These are phyloP conservation scores for Cryptosporidium viatorum DNA, from an alignment of 169 alveolate genomes.

Conservation along the genomic window DNA sequence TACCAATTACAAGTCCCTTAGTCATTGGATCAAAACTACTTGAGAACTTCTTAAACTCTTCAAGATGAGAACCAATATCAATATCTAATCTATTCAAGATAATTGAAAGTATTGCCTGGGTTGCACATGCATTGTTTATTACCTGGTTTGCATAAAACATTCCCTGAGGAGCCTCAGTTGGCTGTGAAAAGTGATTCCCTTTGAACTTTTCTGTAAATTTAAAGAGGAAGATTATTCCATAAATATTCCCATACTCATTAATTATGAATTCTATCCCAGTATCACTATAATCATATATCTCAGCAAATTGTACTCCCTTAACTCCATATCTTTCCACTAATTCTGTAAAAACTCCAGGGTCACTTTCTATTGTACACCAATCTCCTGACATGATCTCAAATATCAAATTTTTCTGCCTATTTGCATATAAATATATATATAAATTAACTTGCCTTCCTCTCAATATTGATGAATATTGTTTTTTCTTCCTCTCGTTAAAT, in stretches of 20 bases:
- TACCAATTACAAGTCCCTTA: constrained; percentile 88
- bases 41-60: constrained; percentile 85
- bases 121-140: constrained; percentile 94
- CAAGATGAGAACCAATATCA: constrained; percentile 89
- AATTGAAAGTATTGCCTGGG: constrained; percentile 91
- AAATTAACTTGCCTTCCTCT: neutral
- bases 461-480: neutral
- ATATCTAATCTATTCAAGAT: constrained; percentile 84
- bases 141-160: constrained; percentile 91
- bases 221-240: constrained; percentile 91
- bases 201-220: constrained; percentile 84
- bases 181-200: constrained; percentile 1
- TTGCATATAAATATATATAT: neutral
- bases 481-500: neutral
- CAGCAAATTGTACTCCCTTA: constrained; percentile 90
- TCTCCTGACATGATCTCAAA: constrained; percentile 76
- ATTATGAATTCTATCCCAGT: constrained; percentile 76
- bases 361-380: constrained; percentile 94
- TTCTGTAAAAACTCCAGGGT: constrained; percentile 95
- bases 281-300: constrained; percentile 87
- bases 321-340: constrained; percentile 90
- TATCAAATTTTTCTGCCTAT: neutral
- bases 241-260: constrained; percentile 78
- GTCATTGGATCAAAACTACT: constrained; percentile 84
- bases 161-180: constrained; percentile 82